Evolutionary conservation across 139 green algal genomes (phyloP).

Genomic region (Mesostigma viride): DNA sequence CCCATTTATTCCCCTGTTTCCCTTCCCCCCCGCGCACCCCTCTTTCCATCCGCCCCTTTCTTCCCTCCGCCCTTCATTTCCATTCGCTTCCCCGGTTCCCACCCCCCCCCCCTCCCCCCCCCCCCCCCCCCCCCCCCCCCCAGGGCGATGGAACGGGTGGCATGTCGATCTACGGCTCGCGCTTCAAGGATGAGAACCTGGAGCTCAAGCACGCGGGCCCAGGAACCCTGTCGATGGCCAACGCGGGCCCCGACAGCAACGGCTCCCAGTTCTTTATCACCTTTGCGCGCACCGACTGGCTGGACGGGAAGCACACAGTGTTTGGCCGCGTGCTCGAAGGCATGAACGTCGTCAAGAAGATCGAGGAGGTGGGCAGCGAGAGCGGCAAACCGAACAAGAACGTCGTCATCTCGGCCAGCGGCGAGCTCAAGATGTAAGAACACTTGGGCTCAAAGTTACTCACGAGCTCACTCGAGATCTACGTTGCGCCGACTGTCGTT

Average conservation of each 20-base stretch:
- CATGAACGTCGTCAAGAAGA: constrained; percentile 44
- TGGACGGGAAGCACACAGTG: constrained; percentile 52
- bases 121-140: no score
- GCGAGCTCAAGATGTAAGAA: constrained; percentile 12
- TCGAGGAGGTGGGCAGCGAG: constrained; percentile 68
- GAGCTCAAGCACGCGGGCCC: constrained; percentile 57
- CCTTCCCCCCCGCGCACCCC: no score
- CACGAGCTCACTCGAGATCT: no score
- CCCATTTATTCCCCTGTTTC: no score
- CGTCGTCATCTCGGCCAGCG: neutral
- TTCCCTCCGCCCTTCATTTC: constrained; percentile 27
- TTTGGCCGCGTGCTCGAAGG: constrained; percentile 45
- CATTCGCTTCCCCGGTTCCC: neutral
- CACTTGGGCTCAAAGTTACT: no score
- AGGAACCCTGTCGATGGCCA: constrained; percentile 61
- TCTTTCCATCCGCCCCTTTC: no score
- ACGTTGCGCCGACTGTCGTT: no score
- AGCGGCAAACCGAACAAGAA: neutral
- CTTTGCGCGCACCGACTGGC: constrained; percentile 38
- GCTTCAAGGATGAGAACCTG: constrained; percentile 62
- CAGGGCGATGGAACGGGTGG: constrained; percentile 51
- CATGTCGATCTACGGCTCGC: constrained; percentile 67
- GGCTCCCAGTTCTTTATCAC: constrained; percentile 70
- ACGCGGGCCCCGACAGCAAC: constrained; percentile 62
- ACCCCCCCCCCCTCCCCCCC: no score